phyloP scores from a whole-genome alignment of 306 rosid genomes.

The Rubus idaeus region DNA sequence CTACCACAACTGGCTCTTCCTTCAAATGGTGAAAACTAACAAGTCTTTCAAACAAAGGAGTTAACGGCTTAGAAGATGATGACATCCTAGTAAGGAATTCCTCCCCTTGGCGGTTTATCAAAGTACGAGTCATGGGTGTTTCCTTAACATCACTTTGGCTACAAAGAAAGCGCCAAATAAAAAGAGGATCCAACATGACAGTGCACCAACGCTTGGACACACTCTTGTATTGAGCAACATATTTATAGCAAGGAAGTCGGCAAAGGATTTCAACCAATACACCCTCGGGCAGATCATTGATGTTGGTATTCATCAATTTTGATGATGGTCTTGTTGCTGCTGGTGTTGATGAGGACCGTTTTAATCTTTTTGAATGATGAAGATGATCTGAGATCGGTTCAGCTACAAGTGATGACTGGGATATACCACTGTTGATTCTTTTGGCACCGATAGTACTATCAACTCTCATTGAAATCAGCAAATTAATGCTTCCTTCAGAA shows the following conservation, averaged over 20 bases:
- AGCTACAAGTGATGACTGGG: too few relatives aligned
- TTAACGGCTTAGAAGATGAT: neutral
- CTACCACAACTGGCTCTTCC: neutral
- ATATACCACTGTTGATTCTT: too few relatives aligned
- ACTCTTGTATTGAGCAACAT: neutral
- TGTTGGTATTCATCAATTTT: neutral
- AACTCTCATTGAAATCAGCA: too few relatives aligned
- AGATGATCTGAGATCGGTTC: too few relatives aligned
- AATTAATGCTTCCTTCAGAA: too few relatives aligned
- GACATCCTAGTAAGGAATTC: neutral
- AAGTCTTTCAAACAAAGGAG: neutral
- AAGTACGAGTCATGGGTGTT: neutral
- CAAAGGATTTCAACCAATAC: neutral
- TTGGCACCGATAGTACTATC: too few relatives aligned
- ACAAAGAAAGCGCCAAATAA: neutral
- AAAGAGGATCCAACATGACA: neutral
- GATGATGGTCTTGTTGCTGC: neutral
- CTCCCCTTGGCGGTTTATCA: neutral
- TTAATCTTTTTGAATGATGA: too few relatives aligned
- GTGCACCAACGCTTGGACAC: neutral
- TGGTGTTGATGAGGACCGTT: neutral
- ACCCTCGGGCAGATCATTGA: neutral
- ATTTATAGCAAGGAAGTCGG: slow-evolving; percentile 2
- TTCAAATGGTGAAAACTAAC: neutral
- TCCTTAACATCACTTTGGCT: neutral